Evolutionary conservation across 2,329 filamentous ascomycete species (phyloP).

Genomic region (Aspergillus fumigatus): DNA sequence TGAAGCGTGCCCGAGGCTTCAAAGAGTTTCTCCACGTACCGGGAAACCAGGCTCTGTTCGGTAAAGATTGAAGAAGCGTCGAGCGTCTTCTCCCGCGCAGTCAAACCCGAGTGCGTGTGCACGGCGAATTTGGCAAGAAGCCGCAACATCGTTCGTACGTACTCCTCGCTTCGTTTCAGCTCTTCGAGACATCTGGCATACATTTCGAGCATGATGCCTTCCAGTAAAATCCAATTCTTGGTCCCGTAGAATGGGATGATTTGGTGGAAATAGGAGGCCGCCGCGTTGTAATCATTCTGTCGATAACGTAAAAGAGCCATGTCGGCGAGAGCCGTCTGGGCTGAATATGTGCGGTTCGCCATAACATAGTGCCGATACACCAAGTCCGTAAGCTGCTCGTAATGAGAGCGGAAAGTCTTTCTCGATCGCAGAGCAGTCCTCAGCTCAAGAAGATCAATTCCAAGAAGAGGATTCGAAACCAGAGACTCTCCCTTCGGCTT

Average conservation of each 20-base stretch:
- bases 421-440: constrained; percentile 57
- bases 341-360: constrained; percentile 72
- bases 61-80: constrained; percentile 28
- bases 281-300: constrained; percentile 66
- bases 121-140: constrained; percentile 46
- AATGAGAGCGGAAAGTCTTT: constrained; percentile 62
- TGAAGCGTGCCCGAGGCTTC: constrained; percentile 47
- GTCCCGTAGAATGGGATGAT: constrained; percentile 76
- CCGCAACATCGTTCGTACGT: constrained; percentile 69
- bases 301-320: constrained; percentile 79
- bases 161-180: constrained; percentile 71
- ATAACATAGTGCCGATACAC: constrained; percentile 78
- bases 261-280: constrained; percentile 71
- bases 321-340: constrained; percentile 74
- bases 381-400: constrained; percentile 76
- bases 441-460: constrained; percentile 55
- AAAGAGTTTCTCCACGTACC: constrained; percentile 42
- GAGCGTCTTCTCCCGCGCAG: constrained; percentile 25
- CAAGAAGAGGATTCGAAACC: constrained; percentile 31
- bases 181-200: constrained; percentile 78
- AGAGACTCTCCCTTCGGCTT: constrained; percentile 12
- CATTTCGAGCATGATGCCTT: constrained; percentile 79
- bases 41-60: constrained; percentile 28
- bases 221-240: constrained; percentile 71
- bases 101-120: constrained; percentile 29